Conservation (phyloP, 2,329 filamentous ascomycete species). For the Ophiostoma quercus region DNA sequence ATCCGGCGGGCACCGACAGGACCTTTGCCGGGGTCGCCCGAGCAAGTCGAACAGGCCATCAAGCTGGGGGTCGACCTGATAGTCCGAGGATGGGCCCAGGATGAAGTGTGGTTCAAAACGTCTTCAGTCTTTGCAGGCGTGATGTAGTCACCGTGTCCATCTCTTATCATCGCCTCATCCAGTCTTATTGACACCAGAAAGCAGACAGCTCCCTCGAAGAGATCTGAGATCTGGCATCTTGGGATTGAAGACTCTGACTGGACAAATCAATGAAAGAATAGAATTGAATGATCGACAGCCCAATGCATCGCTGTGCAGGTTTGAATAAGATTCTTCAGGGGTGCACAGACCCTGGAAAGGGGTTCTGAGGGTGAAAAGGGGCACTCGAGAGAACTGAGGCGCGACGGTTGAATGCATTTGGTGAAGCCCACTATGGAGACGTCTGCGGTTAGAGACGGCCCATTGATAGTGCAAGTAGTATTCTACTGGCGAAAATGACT, state of each 20-base stretch:
- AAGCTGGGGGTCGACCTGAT: background rate
- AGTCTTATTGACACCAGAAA: conserved; percentile 1
- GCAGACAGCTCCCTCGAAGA: background rate
- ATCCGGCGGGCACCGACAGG: background rate
- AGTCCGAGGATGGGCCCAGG: background rate
- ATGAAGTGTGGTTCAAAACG: background rate
- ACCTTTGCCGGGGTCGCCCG: background rate
- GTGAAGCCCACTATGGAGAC: background rate
- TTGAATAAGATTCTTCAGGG: background rate
- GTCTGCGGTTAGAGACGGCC: background rate
- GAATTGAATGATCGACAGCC: background rate
- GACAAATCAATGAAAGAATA: background rate
- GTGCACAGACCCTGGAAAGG: conserved; percentile 4
- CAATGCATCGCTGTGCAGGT: background rate
- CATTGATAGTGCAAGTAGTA: too few relatives aligned
- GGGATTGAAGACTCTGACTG: background rate
- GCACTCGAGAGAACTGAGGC: background rate
- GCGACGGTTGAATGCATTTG: background rate
- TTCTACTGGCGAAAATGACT: too few relatives aligned
- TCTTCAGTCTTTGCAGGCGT: too few relatives aligned
- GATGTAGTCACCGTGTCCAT: too few relatives aligned
- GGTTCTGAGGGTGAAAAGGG: background rate
- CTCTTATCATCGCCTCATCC: background rate
- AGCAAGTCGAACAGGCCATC: background rate
- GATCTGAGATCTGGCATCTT: background rate